Evolutionary conservation across 1,284 basidiomycete species (phyloP).

Genomic region (Agaricales sp.): DNA sequence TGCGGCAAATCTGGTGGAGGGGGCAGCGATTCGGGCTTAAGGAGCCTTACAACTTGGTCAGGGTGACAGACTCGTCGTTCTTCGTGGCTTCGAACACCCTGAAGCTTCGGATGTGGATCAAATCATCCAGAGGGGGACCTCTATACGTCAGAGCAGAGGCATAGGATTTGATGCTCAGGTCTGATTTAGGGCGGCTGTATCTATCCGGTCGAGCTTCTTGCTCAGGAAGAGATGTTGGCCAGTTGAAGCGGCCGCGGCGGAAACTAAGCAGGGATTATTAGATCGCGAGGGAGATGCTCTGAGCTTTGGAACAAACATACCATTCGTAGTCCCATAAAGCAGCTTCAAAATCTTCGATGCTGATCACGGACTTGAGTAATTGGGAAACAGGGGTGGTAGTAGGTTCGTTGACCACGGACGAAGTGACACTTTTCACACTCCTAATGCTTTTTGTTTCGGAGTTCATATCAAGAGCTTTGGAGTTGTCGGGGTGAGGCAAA

Average conservation of each 20-base stretch:
- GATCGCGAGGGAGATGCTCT: too few species aligned
- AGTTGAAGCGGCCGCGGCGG: slow-evolving; percentile 49
- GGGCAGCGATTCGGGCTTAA: too few species aligned
- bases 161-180: not conserved
- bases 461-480: not conserved
- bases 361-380: not conserved
- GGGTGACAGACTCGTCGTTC: too few species aligned
- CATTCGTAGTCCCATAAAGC: slow-evolving; percentile 59
- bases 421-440: slow-evolving; percentile 26
- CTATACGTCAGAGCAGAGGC: slow-evolving; percentile 5
- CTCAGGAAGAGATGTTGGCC: slow-evolving; percentile 22
- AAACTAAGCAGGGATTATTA: slow-evolving; percentile 36
- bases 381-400: not conserved
- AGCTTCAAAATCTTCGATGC: slow-evolving; percentile 32
- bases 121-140: slow-evolving; percentile 12
- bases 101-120: slow-evolving; percentile 13
- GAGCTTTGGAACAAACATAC: slow-evolving; percentile 33
- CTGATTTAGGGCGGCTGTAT: not conserved
- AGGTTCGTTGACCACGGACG: slow-evolving; percentile 13
- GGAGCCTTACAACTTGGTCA: too few species aligned
- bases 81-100: slow-evolving; percentile 13
- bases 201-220: not conserved
- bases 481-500: not conserved
- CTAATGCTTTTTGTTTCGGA: slow-evolving; percentile 25
- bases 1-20: too few species aligned